These are phyloP conservation scores for Kwoniella sp. DNA, from an alignment of 768 basidiomycete genomes.

Conservation along the genomic window DNA sequence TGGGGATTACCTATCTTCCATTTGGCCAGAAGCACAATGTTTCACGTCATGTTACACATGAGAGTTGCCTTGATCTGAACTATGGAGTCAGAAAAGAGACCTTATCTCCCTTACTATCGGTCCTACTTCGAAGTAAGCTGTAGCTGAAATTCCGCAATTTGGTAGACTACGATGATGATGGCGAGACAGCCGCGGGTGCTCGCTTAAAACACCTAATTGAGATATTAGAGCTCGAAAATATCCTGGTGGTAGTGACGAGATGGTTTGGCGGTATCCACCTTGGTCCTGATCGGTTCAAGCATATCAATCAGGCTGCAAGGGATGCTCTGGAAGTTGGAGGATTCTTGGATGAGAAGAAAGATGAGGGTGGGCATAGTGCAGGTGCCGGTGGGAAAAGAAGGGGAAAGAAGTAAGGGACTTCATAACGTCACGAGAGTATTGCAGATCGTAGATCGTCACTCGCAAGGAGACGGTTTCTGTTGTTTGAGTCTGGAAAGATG, in stretches of 20 bases:
- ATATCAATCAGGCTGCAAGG: slow-evolving; percentile 93
- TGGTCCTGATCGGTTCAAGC: slow-evolving; percentile 72
- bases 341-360: slow-evolving; percentile 66
- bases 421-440: too few species aligned
- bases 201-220: slow-evolving; percentile 87
- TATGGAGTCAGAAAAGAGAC: too few species aligned
- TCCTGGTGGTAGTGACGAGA: slow-evolving; percentile 87
- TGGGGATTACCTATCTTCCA: slow-evolving; percentile 5
- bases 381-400: slow-evolving; percentile 58
- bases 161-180: slow-evolving; percentile 90
- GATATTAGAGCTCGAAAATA: slow-evolving; percentile 70
- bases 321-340: slow-evolving; percentile 86
- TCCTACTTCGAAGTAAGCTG: too few species aligned
- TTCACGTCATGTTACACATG: slow-evolving; percentile 87
- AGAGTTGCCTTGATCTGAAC: too few species aligned
- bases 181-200: slow-evolving; percentile 89
- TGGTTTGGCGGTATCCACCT: slow-evolving; percentile 92
- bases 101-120: slow-evolving; percentile 61
- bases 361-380: slow-evolving; percentile 58
- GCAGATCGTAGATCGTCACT: too few species aligned
- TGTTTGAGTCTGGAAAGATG: too few species aligned
- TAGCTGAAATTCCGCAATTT: too few species aligned
- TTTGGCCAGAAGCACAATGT: slow-evolving; percentile 71
- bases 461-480: too few species aligned
- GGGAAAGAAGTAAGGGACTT: slow-evolving; percentile 26